Evolutionary conservation across 1,284 basidiomycete genomes (phyloP).

Genomic region (Ceratobasidium sp.): DNA sequence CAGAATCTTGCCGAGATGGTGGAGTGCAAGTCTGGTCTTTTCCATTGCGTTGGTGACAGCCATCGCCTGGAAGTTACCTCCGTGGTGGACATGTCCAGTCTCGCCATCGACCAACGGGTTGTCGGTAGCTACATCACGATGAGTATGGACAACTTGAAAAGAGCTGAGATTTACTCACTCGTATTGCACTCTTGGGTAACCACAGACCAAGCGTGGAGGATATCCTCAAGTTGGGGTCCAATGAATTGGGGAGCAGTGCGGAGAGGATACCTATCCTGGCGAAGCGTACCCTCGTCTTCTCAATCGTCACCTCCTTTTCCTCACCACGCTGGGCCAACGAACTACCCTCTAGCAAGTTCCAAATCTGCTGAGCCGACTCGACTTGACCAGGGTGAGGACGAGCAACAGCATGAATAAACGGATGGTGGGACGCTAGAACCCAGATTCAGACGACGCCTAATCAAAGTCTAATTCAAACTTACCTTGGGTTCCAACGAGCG

Average conservation of each 20-base stretch:
- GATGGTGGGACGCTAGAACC: constrained; percentile 66
- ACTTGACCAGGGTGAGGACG: constrained; percentile 90
- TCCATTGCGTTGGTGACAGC: constrained; percentile 88
- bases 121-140: constrained; percentile 68
- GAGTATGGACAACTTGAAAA: not conserved
- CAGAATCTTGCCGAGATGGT: constrained; percentile 83
- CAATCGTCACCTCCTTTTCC: constrained; percentile 67
- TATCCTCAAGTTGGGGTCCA: constrained; percentile 85
- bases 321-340: constrained; percentile 65
- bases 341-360: constrained; percentile 73
- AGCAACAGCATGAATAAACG: constrained; percentile 79
- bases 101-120: constrained; percentile 76
- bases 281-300: constrained; percentile 72
- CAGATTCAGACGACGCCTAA: not conserved
- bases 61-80: constrained; percentile 90
- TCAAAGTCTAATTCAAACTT: not conserved
- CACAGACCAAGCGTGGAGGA: constrained; percentile 67
- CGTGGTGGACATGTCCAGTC: constrained; percentile 74
- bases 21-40: constrained; percentile 79
- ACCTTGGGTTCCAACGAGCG: constrained; percentile 69
- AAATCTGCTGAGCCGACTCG: constrained; percentile 73
- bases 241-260: constrained; percentile 84
- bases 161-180: constrained; percentile 60
- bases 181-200: constrained; percentile 84
- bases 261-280: constrained; percentile 82